Conservation (phyloP, 306 rosid genomes). For the Albizia julibrissin region DNA sequence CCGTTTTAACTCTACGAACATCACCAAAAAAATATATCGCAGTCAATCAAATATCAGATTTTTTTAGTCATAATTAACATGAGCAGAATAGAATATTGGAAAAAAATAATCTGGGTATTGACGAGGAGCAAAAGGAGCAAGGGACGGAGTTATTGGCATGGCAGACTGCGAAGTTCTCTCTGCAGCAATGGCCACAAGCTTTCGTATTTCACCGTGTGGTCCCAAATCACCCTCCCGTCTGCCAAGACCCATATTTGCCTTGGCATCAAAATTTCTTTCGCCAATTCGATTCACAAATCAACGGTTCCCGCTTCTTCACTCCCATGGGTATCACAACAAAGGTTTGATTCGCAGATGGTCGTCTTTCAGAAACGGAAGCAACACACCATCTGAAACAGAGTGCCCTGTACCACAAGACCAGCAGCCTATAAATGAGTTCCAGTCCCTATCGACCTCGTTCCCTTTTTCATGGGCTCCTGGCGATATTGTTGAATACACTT, state of each 20-base stretch:
- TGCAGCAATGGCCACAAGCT: slow-evolving; percentile 43
- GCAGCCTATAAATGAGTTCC: slow-evolving; percentile 84
- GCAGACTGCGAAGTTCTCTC: neutral
- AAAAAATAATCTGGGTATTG: neutral
- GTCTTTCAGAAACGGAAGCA: slow-evolving; percentile 46
- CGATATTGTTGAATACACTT: slow-evolving; percentile 61
- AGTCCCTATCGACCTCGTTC: slow-evolving; percentile 69
- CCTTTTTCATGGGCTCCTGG: slow-evolving; percentile 92
- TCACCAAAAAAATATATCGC: neutral
- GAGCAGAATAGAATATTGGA: neutral
- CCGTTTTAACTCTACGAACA: no score
- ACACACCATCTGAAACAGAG: slow-evolving; percentile 56
- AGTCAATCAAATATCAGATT: neutral
- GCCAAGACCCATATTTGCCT: slow-evolving; percentile 20
- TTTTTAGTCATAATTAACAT: neutral
- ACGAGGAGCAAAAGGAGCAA: neutral
- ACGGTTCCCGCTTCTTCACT: slow-evolving; percentile 6
- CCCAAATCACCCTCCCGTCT: neutral
- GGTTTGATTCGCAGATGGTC: slow-evolving; percentile 13
- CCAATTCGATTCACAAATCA: slow-evolving; percentile 13
- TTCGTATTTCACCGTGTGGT: slow-evolving; percentile 12
- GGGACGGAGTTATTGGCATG: neutral
- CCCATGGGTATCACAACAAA: neutral
- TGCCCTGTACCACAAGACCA: slow-evolving; percentile 92
- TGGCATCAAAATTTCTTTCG: slow-evolving; percentile 14